Base-by-base conservation (phyloP, 2,329 filamentous ascomycete species). In the Balansia obtecta region DNA sequence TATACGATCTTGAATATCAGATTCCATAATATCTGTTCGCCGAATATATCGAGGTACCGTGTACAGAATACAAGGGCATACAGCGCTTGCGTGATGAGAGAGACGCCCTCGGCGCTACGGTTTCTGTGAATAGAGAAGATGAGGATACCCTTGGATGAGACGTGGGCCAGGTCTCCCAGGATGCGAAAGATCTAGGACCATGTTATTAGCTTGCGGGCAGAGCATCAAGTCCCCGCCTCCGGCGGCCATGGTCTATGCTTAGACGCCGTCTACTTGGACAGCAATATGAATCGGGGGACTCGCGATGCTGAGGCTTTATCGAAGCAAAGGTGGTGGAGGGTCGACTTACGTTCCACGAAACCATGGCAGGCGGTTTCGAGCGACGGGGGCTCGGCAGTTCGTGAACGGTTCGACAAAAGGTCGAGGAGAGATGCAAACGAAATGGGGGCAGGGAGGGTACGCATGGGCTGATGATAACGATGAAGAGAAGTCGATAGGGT, bases 91-190 rank as follows among this genome's bases (percentile, higher is more conserved):
- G 86, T 95, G 61, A 97, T 87, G 63, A 95, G 82, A 22, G 89
- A 95, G 54, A 96, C 86, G 53, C 90, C 88, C 74, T 95, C 89
- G 45, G 89, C 86, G 65, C 86, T 93, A 63, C 79, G 79, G 64
- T 96, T 95, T 57, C 80, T 79, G 69, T 95, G 88, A 61, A 96
- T 95, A 50, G 89, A 83, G 71, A 83, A 86, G 70, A 96, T 88
- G 59, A 96, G 77, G 63, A 96, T 93, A 65, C 83, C 81, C 76
- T 95, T 96, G 51, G 89, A 93, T 46, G 82, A 74, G 44, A 88
- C 80, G 65, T 97, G 91, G 61, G 86, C 88, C 60, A 91, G 68
- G 66, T 97, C 91, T 64, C 80, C 91, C 60, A 88, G 66, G 61
- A 94, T 77, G 61, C 88, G 86, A 69, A 95, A 80, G 60, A 77